A percentile compares a stretch with the other conserved stretches of the same genome.
phyloP scores from a whole-genome alignment of 331 rosid species.

The Malus hybrid region DNA sequence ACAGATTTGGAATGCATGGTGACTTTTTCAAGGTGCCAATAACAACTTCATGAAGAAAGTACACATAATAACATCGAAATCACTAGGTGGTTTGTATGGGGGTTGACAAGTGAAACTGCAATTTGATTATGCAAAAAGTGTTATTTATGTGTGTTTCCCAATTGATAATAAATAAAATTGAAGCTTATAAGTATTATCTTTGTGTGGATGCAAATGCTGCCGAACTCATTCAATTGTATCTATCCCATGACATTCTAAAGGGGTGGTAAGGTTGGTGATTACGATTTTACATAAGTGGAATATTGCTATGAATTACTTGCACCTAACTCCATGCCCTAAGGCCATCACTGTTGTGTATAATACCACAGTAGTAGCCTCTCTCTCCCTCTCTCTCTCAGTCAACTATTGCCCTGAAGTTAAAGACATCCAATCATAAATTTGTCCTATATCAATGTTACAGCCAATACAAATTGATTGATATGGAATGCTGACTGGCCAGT shows the following conservation, averaged over 20 bases:
- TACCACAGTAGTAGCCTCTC: too few relatives aligned
- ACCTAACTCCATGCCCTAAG: not conserved
- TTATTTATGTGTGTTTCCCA: too few relatives aligned
- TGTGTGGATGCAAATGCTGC: not conserved
- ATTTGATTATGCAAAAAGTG: not conserved
- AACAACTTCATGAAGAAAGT: too few relatives aligned
- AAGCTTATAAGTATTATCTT: not conserved
- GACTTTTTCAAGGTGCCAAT: too few relatives aligned
- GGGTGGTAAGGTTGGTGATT: not conserved
- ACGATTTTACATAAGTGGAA: not conserved
- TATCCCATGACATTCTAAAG: not conserved
- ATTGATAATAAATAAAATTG: not conserved
- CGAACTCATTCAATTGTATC: not conserved
- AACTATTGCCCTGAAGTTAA: conserved; percentile 6
- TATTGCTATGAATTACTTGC: not conserved
- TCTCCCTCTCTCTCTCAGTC: not conserved
- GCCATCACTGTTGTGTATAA: not conserved
- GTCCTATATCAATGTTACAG: conserved; percentile 22
- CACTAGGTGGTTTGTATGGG: too few relatives aligned
- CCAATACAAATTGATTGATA: conserved; percentile 36
- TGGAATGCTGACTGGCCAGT: conserved; percentile 4
- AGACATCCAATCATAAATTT: conserved; percentile 10
- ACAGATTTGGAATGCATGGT: too few relatives aligned
- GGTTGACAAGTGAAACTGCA: too few relatives aligned
- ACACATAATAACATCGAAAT: too few relatives aligned